phyloP scores from a whole-genome alignment of 1,284 basidiomycete genomes.

The Cryptococcus sp. region DNA sequence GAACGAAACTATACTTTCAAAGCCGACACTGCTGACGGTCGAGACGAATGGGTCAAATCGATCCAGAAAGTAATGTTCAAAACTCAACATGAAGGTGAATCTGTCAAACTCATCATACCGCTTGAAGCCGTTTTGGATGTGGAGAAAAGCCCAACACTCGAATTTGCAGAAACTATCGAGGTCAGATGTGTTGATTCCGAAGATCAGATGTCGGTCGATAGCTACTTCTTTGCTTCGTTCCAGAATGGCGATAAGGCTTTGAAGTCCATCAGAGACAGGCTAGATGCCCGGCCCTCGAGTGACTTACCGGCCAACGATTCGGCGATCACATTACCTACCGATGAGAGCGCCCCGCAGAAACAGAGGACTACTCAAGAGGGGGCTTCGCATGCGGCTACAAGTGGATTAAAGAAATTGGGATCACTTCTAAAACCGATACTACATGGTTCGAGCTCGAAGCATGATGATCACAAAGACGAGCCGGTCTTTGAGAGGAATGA shows the following conservation, averaged over 20 bases:
- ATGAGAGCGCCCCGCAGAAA: constrained; percentile 20
- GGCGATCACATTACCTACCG: constrained; percentile 4
- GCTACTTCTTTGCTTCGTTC: constrained; percentile 81
- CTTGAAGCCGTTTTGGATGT: constrained; percentile 84
- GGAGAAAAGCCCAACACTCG: constrained; percentile 78
- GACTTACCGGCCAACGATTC: constrained; percentile 31
- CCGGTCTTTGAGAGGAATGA: constrained; percentile 11
- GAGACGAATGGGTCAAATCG: constrained; percentile 90
- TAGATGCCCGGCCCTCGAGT: constrained; percentile 54
- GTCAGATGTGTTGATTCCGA: constrained; percentile 82
- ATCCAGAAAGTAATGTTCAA: constrained; percentile 86
- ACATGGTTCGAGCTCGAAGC: constrained; percentile 7
- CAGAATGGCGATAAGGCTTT: constrained; percentile 69
- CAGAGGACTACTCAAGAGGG: constrained; percentile 8
- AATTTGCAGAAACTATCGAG: constrained; percentile 91
- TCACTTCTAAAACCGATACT: constrained; percentile 32
- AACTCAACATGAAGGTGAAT: constrained; percentile 91
- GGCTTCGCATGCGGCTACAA: constrained; percentile 11
- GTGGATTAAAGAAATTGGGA: constrained; percentile 23
- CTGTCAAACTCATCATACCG: constrained; percentile 94
- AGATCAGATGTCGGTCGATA: constrained; percentile 71
- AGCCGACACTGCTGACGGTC: constrained; percentile 71
- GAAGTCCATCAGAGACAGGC: constrained; percentile 69
- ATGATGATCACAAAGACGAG: constrained; percentile 6
- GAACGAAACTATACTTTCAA: constrained; percentile 67